Evolutionary conservation across 805 yeast species (phyloP).

Genomic region (Candida suzukii): DNA sequence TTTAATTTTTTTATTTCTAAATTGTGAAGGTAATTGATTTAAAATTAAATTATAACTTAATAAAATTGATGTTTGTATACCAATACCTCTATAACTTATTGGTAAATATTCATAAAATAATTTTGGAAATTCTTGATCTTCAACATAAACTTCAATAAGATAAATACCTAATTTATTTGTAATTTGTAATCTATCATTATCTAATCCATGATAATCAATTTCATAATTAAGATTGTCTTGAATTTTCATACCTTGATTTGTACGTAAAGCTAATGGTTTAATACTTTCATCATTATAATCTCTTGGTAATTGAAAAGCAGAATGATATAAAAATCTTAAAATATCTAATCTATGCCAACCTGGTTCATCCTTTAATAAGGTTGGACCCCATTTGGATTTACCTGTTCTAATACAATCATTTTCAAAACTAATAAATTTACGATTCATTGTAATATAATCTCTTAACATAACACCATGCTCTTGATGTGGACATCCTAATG

Average conservation of each 20-base stretch:
- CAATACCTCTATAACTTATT: slow-evolving; percentile 45
- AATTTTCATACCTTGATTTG: slow-evolving; percentile 24
- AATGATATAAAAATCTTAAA: slow-evolving; percentile 73
- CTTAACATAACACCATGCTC: slow-evolving; percentile 85
- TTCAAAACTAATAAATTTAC: slow-evolving; percentile 77
- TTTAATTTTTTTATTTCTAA: slow-evolving; percentile 31
- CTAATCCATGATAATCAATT: slow-evolving; percentile 39
- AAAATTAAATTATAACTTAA: slow-evolving; percentile 42
- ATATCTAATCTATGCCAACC: slow-evolving; percentile 84
- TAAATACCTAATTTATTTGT: slow-evolving; percentile 63
- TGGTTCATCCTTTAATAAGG: slow-evolving; percentile 59
- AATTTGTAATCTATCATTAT: slow-evolving; percentile 35
- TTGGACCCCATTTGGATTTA: slow-evolving; percentile 40
- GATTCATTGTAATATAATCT: slow-evolving; percentile 72
- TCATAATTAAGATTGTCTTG: slow-evolving; percentile 34
- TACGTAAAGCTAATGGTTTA: slow-evolving; percentile 23
- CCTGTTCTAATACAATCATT: slow-evolving; percentile 45
- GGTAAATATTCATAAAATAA: slow-evolving; percentile 60
- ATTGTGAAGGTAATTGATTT: slow-evolving; percentile 26
- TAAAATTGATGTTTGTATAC: slow-evolving; percentile 46
- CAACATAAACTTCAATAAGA: slow-evolving; percentile 62
- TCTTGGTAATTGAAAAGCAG: slow-evolving; percentile 63
- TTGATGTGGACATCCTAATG: slow-evolving; percentile 88
- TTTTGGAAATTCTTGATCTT: slow-evolving; percentile 41
- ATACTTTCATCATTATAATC: slow-evolving; percentile 43